phyloP scores from a whole-genome alignment of 108 stramenopile genomes.

The Nitzschia sp. region DNA sequence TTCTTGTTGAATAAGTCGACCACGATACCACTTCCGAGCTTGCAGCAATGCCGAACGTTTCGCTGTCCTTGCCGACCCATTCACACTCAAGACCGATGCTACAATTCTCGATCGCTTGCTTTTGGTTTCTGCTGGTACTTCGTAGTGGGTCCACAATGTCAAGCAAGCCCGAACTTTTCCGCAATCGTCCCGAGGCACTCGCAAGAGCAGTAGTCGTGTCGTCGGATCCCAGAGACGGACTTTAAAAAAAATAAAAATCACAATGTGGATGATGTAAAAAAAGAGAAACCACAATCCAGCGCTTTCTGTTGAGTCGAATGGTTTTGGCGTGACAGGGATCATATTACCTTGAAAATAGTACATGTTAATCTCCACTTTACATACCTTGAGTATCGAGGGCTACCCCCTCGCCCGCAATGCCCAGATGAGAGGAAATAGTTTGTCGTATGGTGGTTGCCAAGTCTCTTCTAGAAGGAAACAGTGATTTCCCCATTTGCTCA shows the following conservation, averaged over 20 bases:
- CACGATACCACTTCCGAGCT: slow-evolving; percentile 20
- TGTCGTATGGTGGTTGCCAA: slow-evolving; percentile 19
- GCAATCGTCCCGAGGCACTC: slow-evolving; percentile 52
- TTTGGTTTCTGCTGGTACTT: not conserved
- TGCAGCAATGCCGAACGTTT: slow-evolving; percentile 46
- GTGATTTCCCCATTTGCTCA: not conserved
- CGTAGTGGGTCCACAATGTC: slow-evolving; percentile 17
- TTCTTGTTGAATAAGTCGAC: not conserved
- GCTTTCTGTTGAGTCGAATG: too few relatives aligned
- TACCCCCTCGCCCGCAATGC: slow-evolving; percentile 24
- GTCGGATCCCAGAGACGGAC: slow-evolving; percentile 58
- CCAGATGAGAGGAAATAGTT: slow-evolving; percentile 16
- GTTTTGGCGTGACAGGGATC: not conserved
- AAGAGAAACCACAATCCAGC: not conserved
- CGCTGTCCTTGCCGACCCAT: slow-evolving; percentile 70
- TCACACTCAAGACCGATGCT: slow-evolving; percentile 52
- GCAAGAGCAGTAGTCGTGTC: slow-evolving; percentile 49
- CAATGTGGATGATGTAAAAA: not conserved
- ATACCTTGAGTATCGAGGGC: slow-evolving; percentile 27
- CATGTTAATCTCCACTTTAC: too few relatives aligned
- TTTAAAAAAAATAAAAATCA: too few relatives aligned
- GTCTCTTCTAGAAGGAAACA: slow-evolving; percentile 23
- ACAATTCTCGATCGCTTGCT: slow-evolving; percentile 27
- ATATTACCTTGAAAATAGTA: too few relatives aligned
- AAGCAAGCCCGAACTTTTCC: slow-evolving; percentile 46